Conservation (phyloP, 805 yeast genomes). For the Candida orba region DNA sequence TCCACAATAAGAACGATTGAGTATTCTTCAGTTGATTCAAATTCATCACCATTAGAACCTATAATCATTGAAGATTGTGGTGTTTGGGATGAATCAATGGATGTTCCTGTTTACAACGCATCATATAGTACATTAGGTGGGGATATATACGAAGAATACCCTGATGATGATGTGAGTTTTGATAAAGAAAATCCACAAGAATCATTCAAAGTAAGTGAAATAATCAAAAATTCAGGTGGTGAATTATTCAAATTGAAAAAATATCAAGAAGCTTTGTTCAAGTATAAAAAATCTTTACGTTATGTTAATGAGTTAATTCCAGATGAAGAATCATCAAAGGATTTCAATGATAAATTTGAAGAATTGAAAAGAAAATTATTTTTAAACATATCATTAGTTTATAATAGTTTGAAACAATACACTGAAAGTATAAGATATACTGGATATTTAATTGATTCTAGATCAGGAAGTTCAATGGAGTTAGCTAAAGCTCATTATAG, state of each 20-base stretch:
- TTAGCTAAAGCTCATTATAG: conserved; percentile 54
- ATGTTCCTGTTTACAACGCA: conserved; percentile 55
- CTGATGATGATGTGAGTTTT: conserved; percentile 61
- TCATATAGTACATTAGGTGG: conserved; percentile 56
- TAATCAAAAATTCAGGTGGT: conserved; percentile 64
- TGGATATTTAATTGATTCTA: conserved; percentile 48
- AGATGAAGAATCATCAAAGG: conserved; percentile 54
- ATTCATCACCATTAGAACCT: conserved; percentile 34
- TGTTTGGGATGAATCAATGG: conserved; percentile 45
- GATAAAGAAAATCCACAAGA: conserved; percentile 48
- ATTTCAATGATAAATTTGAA: conserved; percentile 40
- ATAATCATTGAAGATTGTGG: conserved; percentile 56
- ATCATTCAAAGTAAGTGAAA: conserved; percentile 43
- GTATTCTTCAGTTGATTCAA: conserved; percentile 36
- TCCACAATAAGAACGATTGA: conserved; percentile 65
- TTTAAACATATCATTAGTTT: conserved; percentile 50
- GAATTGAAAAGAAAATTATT: conserved; percentile 35
- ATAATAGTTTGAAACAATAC: conserved; percentile 42
- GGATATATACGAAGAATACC: conserved; percentile 69
- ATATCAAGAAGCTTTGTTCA: conserved; percentile 45
- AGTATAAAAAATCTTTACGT: conserved; percentile 59
- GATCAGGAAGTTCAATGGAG: conserved; percentile 31
- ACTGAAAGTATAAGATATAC: conserved; percentile 47
- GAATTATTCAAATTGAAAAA: conserved; percentile 48
- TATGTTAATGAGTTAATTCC: conserved; percentile 70